Conservation (phyloP, 1,139 yeast genomes). For the Lodderomyces elongisporus region DNA sequence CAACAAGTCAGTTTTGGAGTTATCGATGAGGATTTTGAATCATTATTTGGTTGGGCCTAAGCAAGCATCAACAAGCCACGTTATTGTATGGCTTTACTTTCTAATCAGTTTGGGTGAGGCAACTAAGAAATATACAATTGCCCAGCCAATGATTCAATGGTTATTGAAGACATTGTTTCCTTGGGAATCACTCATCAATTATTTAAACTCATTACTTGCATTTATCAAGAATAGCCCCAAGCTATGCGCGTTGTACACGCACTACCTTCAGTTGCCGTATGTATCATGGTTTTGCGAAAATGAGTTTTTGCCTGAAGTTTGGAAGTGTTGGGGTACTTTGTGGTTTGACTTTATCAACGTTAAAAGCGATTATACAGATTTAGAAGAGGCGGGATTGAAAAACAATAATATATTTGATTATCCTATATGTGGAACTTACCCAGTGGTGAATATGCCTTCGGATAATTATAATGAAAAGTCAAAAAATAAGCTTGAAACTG, state of each 20-base stretch:
- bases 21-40: constrained; percentile 59
- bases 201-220: constrained; percentile 49
- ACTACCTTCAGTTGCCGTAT: constrained; percentile 30
- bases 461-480: constrained; percentile 16
- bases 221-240: constrained; percentile 26
- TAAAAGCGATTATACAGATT: constrained; percentile 49
- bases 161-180: constrained; percentile 55
- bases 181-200: constrained; percentile 59
- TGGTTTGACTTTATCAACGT: constrained; percentile 61
- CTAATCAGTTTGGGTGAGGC: constrained; percentile 60
- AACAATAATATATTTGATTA: constrained; percentile 55
- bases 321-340: constrained; percentile 82
- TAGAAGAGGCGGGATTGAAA: constrained; percentile 53
- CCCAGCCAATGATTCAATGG: constrained; percentile 49
- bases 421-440: constrained; percentile 59
- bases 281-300: constrained; percentile 44
- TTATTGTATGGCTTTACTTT: constrained; percentile 68
- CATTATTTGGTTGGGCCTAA: constrained; percentile 67
- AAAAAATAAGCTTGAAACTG: constrained; percentile 26
- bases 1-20: constrained; percentile 61
- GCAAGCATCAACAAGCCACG: constrained; percentile 65
- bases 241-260: constrained; percentile 23
- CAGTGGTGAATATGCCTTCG: constrained; percentile 19
- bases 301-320: constrained; percentile 67
- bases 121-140: constrained; percentile 40